Evolutionary conservation across 108 stramenopile species (phyloP), one percentile per base, ranked within the genome.

Genomic region (Skeletonema grethae): DNA sequence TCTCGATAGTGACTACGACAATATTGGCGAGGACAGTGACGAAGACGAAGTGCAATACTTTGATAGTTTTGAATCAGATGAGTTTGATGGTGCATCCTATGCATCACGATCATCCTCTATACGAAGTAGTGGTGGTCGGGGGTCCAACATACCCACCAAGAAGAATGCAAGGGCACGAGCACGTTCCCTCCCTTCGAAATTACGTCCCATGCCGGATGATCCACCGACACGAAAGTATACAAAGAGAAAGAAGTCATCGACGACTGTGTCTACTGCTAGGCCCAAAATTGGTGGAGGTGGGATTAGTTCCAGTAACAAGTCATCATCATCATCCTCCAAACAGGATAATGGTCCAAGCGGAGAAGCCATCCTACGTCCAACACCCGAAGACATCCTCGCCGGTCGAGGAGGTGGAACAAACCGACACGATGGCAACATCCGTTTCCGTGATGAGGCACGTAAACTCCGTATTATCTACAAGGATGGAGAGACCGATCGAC

Each of bases 391-490:
- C 8, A 58, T 65, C 20, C 64, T 65, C 56, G 25, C 28, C 10
- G 64, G 64, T 13, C 53, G 64, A 6, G 64, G 64, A 7, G 64
- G 64, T 16, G 56, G 57, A 5, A 65, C 64, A 8, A 65, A 65
- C 18, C 56, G 50, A 7, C 64, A 65, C 56, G 64, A 28, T 18
- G 64, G 64, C 16, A 65, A 65, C 4, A 56, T 48, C 7, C 50
- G 50, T 20, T 65, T 65, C 24, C 64, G 64, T 18, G 64, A 65
- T 48, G 60, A 61, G 60, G 60, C 60, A 36, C 60, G 60, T 16
- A 36, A 16, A 36, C 31, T 61, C 16, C 60, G 60, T 16, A 24
- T 32, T 7, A 36, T 35, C 16, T 61, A 61, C 31, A 32, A 36
- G 34, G 60, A 61, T 20, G 10, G 8, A 1, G 18, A 61, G 2